Evolutionary conservation across 2,329 filamentous ascomycete genomes (phyloP), one percentile per base, ranked within the genome.

Genomic region (Pseudogymnoascus sp.): DNA sequence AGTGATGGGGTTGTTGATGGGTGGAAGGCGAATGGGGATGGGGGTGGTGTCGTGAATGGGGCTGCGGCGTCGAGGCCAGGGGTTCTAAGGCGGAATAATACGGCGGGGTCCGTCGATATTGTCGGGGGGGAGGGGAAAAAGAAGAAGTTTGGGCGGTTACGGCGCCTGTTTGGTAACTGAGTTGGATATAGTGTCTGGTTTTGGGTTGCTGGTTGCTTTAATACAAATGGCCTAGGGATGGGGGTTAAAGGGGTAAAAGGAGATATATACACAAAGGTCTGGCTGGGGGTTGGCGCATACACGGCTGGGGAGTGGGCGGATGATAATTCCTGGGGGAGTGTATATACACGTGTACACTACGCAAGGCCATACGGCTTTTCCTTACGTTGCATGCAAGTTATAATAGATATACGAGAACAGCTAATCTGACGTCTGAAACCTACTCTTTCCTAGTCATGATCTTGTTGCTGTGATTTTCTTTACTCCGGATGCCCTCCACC

Each of bases 341-440:
- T 56, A 56, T 56, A 56, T 56, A 56, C 50, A 56, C 50, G 50
- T 56, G 50, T 56, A 56, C 50, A 33, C 29, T 33, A 56, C 50
- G 33, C 50, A 56, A 56, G 50, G 21, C 50, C 50, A 33, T 56
- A 56, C 50, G 50, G 50, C 50, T 21, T 56, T 56, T 56, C 50
- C 50, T 56, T 56, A 56, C 33, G 8, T 56, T 33, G 10, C 50
- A 21, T 56, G n/a, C 50, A 21, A 56, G 29, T 11, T 56, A 56
- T 56, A 56, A 33, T 56, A 56, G 10, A 56, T 56, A 56, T 33
- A 56, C 50, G 50, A 56, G 29, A 56, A 21, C 16, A 56, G n/a
- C 16, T 33, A 56, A 56, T 33, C 26, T 56, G 50, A 35, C 16
- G n/a, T 35, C 50, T 56, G 50, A 56, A 33, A 21, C 16, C 50